Evolutionary conservation across 257 asterid species (phyloP), one percentile per base, ranked within the genome.

Genomic region (Osmanthus fragrans): DNA sequence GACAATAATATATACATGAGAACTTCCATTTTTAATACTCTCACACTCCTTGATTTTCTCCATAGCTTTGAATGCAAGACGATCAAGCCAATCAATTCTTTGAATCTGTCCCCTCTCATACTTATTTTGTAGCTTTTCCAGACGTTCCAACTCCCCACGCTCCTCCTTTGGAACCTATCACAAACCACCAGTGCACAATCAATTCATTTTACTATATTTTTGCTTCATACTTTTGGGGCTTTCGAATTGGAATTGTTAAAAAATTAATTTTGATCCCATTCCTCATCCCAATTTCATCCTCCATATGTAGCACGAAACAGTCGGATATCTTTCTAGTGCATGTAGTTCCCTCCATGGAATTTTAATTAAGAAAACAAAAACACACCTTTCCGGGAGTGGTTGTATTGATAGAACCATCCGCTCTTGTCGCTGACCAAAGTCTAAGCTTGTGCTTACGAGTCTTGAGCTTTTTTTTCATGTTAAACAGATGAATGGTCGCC

Each of bases 61-160:
- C 95, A 95, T 91, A 77, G 97, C 60, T 84, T 91, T 91, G 82
- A 95, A 95, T 42, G 97, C 91, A 68, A 94, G 94, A 54, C 99
- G 87, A 82, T 95, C 99, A 71, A 93, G 90, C 99, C 99, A 93
- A 88, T 95, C 98, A 85, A 95, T 92, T 82, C 97, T 90, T 81
- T 93, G 99, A 81, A 95, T 91, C 84, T 91, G 98, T 73, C 97
- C 99, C 79, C 98, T 88, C 86, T 93, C 99, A 76, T 91, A 95
- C 86, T 91, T 95, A 80, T 91, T 95, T 8, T 89, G 90, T 83
- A 95, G 96, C 88, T 93, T 95, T 81, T 95, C 97, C 87, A 95
- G 75, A 21, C 97, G 98, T 84, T 95, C 97, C 83, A 90, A 73
- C 76, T 95, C 99, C 80, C 99, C 97, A 4, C 99, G 90, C 86